These are phyloP conservation scores for Peronospora tabacina DNA, from an alignment of 352 stramenopile species.

Conservation along the genomic window DNA sequence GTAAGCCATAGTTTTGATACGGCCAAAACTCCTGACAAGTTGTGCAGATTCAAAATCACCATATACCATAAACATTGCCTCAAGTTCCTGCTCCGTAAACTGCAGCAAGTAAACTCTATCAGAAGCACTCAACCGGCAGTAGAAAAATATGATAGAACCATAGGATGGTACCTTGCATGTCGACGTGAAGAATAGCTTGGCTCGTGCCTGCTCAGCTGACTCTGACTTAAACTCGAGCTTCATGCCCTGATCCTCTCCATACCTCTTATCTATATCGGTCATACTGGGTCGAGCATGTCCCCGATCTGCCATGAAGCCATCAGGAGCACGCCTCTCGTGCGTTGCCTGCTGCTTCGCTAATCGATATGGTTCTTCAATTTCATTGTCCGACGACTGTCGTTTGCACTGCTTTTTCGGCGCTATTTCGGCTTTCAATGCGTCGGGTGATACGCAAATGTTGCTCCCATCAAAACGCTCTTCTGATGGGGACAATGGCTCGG, in stretches of 20 bases:
- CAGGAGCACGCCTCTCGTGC: constrained; percentile 11
- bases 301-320: constrained; percentile 9
- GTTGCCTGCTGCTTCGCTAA: constrained; percentile 40
- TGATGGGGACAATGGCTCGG: constrained; percentile 14
- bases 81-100: constrained; percentile 72
- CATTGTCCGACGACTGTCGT: constrained; percentile 37
- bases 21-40: constrained; percentile 65
- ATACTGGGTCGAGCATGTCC: constrained; percentile 3
- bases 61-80: constrained; percentile 80
- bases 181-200: constrained; percentile 64
- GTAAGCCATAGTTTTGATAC: constrained; percentile 84
- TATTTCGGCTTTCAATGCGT: constrained; percentile 15
- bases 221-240: constrained; percentile 21
- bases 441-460: constrained; percentile 20
- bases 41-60: constrained; percentile 64
- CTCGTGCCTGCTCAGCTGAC: constrained; percentile 7
- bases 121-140: constrained; percentile 1
- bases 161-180: constrained; percentile 43
- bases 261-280: constrained; percentile 8
- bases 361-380: constrained; percentile 28
- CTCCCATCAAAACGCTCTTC: constrained; percentile 17
- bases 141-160: background rate
- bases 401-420: constrained; percentile 45
- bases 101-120: constrained; percentile 14
- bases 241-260: constrained; percentile 13